A percentile compares a stretch with the other conserved stretches of the same genome.
Conservation (phyloP, 192 early-diverging fungal genomes). For the Gonapodya prolifera region DNA sequence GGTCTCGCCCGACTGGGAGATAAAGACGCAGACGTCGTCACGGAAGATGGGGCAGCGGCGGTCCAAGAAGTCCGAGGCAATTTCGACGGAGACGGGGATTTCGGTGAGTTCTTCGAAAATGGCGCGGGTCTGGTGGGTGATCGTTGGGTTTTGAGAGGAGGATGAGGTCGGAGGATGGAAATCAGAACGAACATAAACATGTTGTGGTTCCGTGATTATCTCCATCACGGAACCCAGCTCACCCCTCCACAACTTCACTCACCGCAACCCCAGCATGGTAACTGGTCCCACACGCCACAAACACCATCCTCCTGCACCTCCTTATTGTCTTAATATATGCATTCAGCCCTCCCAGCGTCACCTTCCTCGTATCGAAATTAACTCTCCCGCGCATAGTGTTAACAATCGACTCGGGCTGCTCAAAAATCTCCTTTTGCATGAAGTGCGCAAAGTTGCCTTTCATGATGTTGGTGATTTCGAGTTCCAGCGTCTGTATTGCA, state of each 20-base stretch:
- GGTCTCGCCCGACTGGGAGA: constrained; percentile 99
- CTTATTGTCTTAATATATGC: constrained; percentile 85
- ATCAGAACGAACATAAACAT: too few species aligned
- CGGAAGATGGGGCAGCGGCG: constrained; percentile 93
- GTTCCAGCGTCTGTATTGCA: constrained; percentile 93
- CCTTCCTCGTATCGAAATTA: constrained; percentile 85
- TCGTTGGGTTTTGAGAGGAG: not conserved
- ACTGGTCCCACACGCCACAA: constrained; percentile 91
- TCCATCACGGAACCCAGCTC: too few species aligned
- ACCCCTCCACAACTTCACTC: too few species aligned
- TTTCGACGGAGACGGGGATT: constrained; percentile 81
- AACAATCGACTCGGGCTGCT: constrained; percentile 97
- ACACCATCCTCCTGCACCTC: constrained; percentile 90
- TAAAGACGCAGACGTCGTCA: constrained; percentile 98
- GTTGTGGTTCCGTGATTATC: too few species aligned
- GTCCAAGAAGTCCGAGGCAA: constrained; percentile 93
- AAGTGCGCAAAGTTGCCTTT: constrained; percentile 97
- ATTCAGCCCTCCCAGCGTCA: constrained; percentile 88
- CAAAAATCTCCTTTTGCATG: constrained; percentile 99
- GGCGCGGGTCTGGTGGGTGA: constrained; percentile 71
- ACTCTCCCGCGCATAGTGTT: constrained; percentile 99
- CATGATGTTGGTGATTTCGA: constrained; percentile 96
- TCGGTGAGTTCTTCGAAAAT: constrained; percentile 98
- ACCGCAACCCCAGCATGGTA: constrained; percentile 92
- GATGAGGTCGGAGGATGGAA: not conserved